phyloP scores from a whole-genome alignment of 495 filamentous ascomycete species.

The Penicillium arizonense region DNA sequence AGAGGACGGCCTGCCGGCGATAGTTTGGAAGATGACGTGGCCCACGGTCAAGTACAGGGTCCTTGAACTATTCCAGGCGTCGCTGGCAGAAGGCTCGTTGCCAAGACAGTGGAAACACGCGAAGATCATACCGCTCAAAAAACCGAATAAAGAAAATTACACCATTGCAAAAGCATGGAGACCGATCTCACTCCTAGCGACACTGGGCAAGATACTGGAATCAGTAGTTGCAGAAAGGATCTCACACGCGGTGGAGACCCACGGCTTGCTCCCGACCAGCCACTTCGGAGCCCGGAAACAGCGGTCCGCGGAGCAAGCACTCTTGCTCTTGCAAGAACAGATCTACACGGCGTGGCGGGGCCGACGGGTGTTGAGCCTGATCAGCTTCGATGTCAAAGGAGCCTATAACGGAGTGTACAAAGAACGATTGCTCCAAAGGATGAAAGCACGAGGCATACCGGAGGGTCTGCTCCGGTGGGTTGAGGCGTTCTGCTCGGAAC shows the following conservation, averaged over 20 bases:
- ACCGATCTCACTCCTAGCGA: constrained; percentile 31
- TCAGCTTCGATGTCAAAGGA: constrained; percentile 43
- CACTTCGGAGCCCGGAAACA: not conserved
- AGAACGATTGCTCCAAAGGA: constrained; percentile 29
- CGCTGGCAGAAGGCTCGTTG: constrained; percentile 7
- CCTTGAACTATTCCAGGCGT: constrained; percentile 16
- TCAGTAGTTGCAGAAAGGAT: constrained; percentile 28
- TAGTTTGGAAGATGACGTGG: constrained; percentile 26
- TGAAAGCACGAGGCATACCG: constrained; percentile 30
- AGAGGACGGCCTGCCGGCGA: constrained; percentile 23
- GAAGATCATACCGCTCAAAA: constrained; percentile 14
- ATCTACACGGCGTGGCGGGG: constrained; percentile 26
- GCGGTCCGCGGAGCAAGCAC: constrained; percentile 19
- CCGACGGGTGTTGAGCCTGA: constrained; percentile 23
- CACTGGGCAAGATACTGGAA: constrained; percentile 28
- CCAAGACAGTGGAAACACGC: too few species aligned
- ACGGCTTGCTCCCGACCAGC: constrained; percentile 13
- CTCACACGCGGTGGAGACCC: constrained; percentile 20
- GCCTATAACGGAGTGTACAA: constrained; percentile 40
- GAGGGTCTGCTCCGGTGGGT: constrained; percentile 28
- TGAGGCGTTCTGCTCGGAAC: constrained; percentile 26
- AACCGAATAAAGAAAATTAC: constrained; percentile 24
- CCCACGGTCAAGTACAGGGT: constrained; percentile 26
- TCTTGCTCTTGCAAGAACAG: constrained; percentile 25
- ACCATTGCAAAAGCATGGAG: constrained; percentile 21